A percentile compares a stretch with the other conserved stretches of the same genome.
phyloP scores from a whole-genome alignment of 345 rosid species.

The Chamaenerion angustifolium region DNA sequence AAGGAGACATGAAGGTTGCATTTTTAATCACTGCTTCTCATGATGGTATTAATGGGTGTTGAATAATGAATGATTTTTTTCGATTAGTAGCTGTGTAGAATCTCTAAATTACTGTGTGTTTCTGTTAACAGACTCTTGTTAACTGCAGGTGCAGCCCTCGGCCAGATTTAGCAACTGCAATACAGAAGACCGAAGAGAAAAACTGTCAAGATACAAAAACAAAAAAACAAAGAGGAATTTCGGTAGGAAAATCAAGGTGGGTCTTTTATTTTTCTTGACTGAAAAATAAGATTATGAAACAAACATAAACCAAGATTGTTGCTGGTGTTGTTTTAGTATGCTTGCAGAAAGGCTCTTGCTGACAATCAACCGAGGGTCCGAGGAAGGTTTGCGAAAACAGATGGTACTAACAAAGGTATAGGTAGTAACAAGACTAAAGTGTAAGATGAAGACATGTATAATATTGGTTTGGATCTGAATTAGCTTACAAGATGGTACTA shows the following conservation, averaged over 20 bases:
- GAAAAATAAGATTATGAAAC: too few relatives aligned
- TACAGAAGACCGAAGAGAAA: conserved; percentile 69
- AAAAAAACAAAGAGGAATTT: conserved; percentile 89
- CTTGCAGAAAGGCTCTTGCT: conserved; percentile 96
- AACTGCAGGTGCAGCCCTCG: too few relatives aligned
- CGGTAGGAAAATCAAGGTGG: conserved; percentile 89
- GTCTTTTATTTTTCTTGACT: too few relatives aligned
- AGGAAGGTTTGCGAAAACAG: conserved; percentile 90
- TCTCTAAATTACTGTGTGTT: too few relatives aligned
- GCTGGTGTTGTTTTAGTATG: conserved; percentile 41
- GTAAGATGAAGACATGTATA: too few relatives aligned
- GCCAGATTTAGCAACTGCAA: conserved; percentile 24
- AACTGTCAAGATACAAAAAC: conserved; percentile 83
- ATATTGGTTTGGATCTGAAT: too few relatives aligned
- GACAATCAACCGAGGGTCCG: conserved; percentile 94
- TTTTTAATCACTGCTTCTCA: conserved; percentile 1
- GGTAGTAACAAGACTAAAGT: too few relatives aligned
- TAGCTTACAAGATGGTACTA: too few relatives aligned
- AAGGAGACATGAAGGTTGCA: conserved; percentile 85
- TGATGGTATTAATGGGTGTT: too few relatives aligned
- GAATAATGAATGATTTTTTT: not conserved
- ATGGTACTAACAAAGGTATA: too few relatives aligned
- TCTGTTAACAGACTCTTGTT: conserved; percentile 36
- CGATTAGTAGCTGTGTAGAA: too few relatives aligned
- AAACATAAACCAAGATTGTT: not conserved